Percentiles rank a stretch among this genome's conserved stretches.
phyloP scores from a whole-genome alignment of 306 rosid genomes.

The Inga laurina region DNA sequence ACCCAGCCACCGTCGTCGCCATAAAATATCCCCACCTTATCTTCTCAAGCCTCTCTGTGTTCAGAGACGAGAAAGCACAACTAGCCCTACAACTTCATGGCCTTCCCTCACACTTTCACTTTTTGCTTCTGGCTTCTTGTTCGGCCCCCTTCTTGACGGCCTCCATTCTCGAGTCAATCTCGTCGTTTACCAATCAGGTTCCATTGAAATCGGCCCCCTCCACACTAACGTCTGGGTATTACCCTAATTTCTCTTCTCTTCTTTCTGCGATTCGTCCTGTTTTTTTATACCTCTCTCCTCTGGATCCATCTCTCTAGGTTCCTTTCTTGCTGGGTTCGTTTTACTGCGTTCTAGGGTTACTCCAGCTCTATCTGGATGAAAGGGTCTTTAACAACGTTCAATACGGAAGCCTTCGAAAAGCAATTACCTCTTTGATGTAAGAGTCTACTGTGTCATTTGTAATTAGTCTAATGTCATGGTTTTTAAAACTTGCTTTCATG shows the following conservation, averaged over 20 bases:
- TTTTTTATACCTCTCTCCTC: neutral
- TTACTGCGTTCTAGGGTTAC: conserved; percentile 55
- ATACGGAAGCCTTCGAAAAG: conserved; percentile 31
- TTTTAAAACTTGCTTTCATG: neutral
- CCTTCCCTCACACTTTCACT: conserved; percentile 55
- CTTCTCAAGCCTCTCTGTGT: conserved; percentile 40
- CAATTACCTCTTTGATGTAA: conserved; percentile 46
- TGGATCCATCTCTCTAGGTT: conserved; percentile 38
- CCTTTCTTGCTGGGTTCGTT: conserved; percentile 60
- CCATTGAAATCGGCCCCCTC: conserved; percentile 48
- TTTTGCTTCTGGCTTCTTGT: conserved; percentile 64
- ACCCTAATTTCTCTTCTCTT: neutral
- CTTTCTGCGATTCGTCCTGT: neutral
- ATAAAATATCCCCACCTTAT: conserved; percentile 1
- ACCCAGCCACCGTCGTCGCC: neutral
- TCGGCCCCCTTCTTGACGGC: conserved; percentile 85
- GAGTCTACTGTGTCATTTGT: conserved; percentile 9
- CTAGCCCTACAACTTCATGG: conserved; percentile 50
- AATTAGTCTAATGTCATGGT: neutral
- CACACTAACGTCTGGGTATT: conserved; percentile 57
- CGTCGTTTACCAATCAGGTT: conserved; percentile 59
- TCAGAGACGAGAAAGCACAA: conserved; percentile 33
- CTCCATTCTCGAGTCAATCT: conserved; percentile 84
- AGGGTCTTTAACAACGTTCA: conserved; percentile 29
- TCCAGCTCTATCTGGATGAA: conserved; percentile 56